Base-by-base conservation (phyloP, 1,139 yeast species). In the Wickerhamomyces sp. region DNA sequence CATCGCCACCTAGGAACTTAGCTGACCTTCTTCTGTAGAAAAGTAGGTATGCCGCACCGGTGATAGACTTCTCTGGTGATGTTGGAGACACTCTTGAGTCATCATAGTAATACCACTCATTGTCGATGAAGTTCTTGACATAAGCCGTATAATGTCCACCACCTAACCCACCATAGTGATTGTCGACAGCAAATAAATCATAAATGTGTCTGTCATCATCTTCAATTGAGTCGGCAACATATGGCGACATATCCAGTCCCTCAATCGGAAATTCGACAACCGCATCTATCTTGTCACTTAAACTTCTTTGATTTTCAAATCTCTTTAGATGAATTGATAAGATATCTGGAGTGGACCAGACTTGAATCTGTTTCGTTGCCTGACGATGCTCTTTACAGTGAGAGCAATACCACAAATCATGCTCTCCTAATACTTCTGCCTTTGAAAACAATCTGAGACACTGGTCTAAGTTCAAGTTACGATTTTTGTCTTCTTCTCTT, bases 91-190 rank as follows among this genome's bases (percentile, higher is more conserved):
- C 97, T 28, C 82, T 64, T 8, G 96, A 81, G 60, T 92, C 98
- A 58, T 92, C 92, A 61, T 74, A 92, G 57, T 88, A 85, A 59
- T 89, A 89, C 97, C 98, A 92, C 48, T 79, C 70, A 24, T 67
- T 65, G 54, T 87, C 95, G 36, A 78, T 69, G 60, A 80, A 82
- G 56, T 90, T 90, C 59, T 82, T 83, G 1, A 77, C 97, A 52
- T 79, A 82, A 0, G 97, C 88, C 1, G 98, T 92, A 59, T 92
- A 92, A 64, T 92, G 98, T 3, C 98, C 98, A 7, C 98, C 98
- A 1, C 97, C 97, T 25, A 92, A 69, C 0, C 97, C 97, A 40
- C 98, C 98, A 58, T 73, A 90, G 59, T 92, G 98, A 59, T 90
- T 90, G 59, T 90, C 97, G 20, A 92, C 97, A 0, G 95, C 97